Base-by-base conservation (phyloP, 352 stramenopile species). In the Pseudoperonospora humuli region DNA sequence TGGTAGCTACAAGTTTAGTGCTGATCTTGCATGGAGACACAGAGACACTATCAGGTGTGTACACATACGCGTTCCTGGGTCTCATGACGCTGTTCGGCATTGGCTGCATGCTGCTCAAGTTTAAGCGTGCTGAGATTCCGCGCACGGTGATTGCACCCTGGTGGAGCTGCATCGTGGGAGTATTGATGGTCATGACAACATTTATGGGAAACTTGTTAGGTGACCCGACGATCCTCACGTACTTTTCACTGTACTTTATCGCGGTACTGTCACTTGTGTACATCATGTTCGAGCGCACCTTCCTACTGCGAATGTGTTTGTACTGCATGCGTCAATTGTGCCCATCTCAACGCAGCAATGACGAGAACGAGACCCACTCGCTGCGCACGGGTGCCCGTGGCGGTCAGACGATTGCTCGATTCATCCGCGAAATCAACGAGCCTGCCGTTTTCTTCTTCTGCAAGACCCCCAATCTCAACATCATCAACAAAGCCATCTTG, bases 401-500 rank as follows among this genome's bases (percentile, higher is more conserved):
- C 23, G 82, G 82, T 41, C 84, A 90, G 57, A 93, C 81, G 3
- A 93, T 93, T 59, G 76, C 76, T 25, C 76, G 76, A 7, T 79
- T 70, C 53, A 95, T 89, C 35, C 81, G 70, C 26, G 65, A 84
- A 48, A 89, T 92, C 70, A 86, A 88, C 64, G 71, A 93, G 63
- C 89, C 88, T 36, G 85, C 88, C 32, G 66, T 97, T 7, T 97
- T 97, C 50, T 91, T 91, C 73, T 97, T 96, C 55, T 87, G 69
- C 70, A 97, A 97, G 73, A 70, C 75, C 5, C 68, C 87, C 37
- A 95, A 96, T 58, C 64, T 97, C 17, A 93, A 93, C 55, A 78
- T 86, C 35, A 81, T 97, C 54, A 97, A 97, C 69, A 97, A 97
- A 64, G 90, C 90, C 10, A 95, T 97, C 33, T 52, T 97, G 41